Percentiles rank a stretch among this genome's conserved stretches.
phyloP scores from a whole-genome alignment of 129 eudicot species.

The Escallonia herrerae region DNA sequence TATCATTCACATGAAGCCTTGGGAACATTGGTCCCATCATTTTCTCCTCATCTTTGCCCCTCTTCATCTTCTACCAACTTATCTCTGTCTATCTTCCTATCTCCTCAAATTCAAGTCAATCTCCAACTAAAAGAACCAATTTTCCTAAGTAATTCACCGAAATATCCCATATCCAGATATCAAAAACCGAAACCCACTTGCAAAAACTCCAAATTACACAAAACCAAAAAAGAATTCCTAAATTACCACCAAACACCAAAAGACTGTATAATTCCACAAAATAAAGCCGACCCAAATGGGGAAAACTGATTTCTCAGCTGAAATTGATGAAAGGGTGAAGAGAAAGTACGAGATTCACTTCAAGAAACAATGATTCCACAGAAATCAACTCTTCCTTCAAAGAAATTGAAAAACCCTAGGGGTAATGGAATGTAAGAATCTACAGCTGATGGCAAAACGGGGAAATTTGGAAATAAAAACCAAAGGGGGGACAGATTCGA shows the following conservation, averaged over 20 bases:
- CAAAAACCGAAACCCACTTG: not conserved
- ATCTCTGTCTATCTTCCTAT: not conserved
- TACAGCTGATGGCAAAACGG: not conserved
- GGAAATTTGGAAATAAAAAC: not conserved
- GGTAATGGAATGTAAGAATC: too few species aligned
- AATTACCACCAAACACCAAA: not conserved
- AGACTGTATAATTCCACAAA: too few species aligned
- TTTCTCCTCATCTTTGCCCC: slow-evolving; percentile 88
- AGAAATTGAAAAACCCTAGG: not conserved
- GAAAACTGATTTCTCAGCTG: not conserved
- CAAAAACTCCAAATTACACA: slow-evolving; percentile 19
- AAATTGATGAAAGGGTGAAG: not conserved
- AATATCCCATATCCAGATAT: not conserved
- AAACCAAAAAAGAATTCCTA: slow-evolving; percentile 10
- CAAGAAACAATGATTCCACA: not conserved
- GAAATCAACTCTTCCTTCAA: not conserved
- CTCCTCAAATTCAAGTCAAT: slow-evolving; percentile 22
- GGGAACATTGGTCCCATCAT: slow-evolving; percentile 94
- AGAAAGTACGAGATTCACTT: not conserved
- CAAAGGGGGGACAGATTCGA: slow-evolving; percentile 6
- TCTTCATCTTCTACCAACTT: slow-evolving; percentile 42
- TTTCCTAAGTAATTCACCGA: slow-evolving; percentile 1
- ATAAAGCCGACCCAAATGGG: not conserved
- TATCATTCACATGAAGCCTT: slow-evolving; percentile 94
- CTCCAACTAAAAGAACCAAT: slow-evolving; percentile 7